A percentile compares a stretch with the other conserved stretches of the same genome.
These are phyloP conservation scores for Podospora pseudopauciseta DNA, from an alignment of 495 filamentous ascomycete genomes.

Conservation along the genomic window DNA sequence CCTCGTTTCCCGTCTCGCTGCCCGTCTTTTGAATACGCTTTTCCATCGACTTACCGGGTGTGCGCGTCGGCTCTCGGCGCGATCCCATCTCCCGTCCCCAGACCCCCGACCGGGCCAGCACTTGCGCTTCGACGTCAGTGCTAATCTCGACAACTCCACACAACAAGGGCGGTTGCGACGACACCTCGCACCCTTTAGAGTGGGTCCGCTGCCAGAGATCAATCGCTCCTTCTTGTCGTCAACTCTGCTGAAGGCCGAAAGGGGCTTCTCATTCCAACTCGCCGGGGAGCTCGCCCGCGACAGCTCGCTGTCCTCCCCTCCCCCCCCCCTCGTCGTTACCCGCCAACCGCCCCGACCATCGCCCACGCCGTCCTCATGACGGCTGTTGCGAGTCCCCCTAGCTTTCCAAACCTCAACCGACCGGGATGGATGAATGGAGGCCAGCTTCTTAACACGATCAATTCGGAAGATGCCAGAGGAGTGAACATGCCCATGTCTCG, in stretches of 20 bases:
- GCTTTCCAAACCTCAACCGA: constrained; percentile 67
- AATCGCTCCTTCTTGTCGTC: constrained; percentile 10
- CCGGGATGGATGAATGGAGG: constrained; percentile 71
- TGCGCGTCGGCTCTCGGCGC: constrained; percentile 6
- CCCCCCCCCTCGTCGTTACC: constrained; percentile 7
- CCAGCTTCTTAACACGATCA: constrained; percentile 75
- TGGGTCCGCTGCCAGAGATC: constrained; percentile 14
- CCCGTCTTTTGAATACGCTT: constrained; percentile 2
- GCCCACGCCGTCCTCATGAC: constrained; percentile 63
- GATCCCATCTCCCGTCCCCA: constrained; percentile 7
- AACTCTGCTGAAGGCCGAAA: constrained; percentile 11
- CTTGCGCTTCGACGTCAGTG: constrained; percentile 23
- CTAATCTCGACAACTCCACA: constrained; percentile 20
- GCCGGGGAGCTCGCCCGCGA: constrained; percentile 15
- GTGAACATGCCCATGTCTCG: constrained; percentile 73
- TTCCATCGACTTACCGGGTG: neutral
- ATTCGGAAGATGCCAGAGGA: constrained; percentile 77
- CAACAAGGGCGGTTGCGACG: constrained; percentile 19
- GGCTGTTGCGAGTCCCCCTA: constrained; percentile 91
- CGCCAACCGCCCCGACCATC: neutral
- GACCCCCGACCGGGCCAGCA: constrained; percentile 15
- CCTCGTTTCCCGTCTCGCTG: constrained; percentile 5
- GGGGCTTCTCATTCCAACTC: constrained; percentile 17
- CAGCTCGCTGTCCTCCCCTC: constrained; percentile 27
- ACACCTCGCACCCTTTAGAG: constrained; percentile 10